phyloP scores from a whole-genome alignment of 2,329 filamentous ascomycete genomes.

The Exophiala calicioides region DNA sequence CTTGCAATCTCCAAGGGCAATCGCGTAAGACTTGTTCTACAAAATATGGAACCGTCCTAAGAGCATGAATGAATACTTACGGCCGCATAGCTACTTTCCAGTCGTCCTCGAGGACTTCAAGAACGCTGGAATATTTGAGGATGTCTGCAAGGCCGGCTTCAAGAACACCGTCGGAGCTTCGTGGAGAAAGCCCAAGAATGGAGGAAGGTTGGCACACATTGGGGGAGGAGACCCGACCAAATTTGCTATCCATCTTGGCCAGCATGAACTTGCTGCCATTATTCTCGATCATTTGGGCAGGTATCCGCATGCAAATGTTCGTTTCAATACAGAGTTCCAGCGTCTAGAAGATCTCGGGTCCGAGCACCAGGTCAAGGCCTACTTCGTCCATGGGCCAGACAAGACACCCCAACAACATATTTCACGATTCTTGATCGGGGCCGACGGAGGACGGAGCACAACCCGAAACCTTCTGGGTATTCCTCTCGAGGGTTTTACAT shows the following conservation, averaged over 20 bases:
- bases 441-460: conserved; percentile 2
- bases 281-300: conserved; percentile 9
- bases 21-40: not conserved
- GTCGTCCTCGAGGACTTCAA: conserved; percentile 8
- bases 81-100: conserved; percentile 17
- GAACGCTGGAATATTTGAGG: conserved; percentile 7
- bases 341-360: not conserved
- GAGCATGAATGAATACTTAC: not conserved
- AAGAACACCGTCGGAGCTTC: conserved; percentile 4
- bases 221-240: conserved; percentile 3
- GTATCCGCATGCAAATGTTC: not conserved
- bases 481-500: conserved; percentile 13
- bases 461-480: conserved; percentile 3
- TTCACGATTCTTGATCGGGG: not conserved
- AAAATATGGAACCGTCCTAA: not conserved
- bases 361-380: not conserved
- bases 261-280: conserved; percentile 11
- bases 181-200: conserved; percentile 1
- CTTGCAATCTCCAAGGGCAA: not conserved
- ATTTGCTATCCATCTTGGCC: conserved; percentile 12
- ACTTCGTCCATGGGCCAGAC: too few species aligned
- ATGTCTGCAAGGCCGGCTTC: conserved; percentile 3
- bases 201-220: too few species aligned
- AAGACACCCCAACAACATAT: too few species aligned
- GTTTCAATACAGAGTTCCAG: too few species aligned